Base-by-base conservation (phyloP, 306 rosid species). In the Pachyrhizus erosus region DNA sequence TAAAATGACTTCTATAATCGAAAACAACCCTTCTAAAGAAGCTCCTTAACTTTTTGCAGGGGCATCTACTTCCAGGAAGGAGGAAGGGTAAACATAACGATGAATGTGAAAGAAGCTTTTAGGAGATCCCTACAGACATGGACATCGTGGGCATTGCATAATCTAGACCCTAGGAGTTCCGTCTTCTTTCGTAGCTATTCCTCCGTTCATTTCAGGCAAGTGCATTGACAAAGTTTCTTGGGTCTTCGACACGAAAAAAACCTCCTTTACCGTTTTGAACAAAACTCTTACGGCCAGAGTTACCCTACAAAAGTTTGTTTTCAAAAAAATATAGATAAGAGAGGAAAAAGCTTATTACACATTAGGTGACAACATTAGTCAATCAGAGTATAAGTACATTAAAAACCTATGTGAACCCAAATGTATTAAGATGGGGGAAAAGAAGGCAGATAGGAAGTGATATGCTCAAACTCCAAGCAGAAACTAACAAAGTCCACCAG, bases 141-240 rank as follows among this genome's bases (percentile, higher is more conserved):
- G 99, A 93, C 90, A 76, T 81, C 85, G 46, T 96, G 98, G 99
- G 90, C 85, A 45, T 51, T 88, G 31, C 31, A 76, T 51, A 87
- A 39, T 76, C 75, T 96, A 9, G 87, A 94, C 77, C 94, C 91
- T 23, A 20, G 21, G 21, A 94, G 82, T 78, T 87, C 17, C 24
- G 61, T 89, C 77, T 94, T 94, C 97, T 92, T 94, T 45, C 97
- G 94, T 10, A 81, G 99, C 89, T 92, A 78, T 82, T 90, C 97
- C 61, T 83, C 98, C 0, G 91, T 89, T 74, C 97, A 96, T 87
- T 94, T 84, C 90, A 92, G 94, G 99, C 84, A 87, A 89, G 91
- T 58, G 71, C 67, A 68, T 52, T 21, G 2, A 4, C 39, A 10
- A 51, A n/a, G 3, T 2, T 45, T 24, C 15, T 10, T 15, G 20